These are phyloP conservation scores for Globisporangium iwayamae DNA, from an alignment of 352 stramenopile species.

Conservation along the genomic window DNA sequence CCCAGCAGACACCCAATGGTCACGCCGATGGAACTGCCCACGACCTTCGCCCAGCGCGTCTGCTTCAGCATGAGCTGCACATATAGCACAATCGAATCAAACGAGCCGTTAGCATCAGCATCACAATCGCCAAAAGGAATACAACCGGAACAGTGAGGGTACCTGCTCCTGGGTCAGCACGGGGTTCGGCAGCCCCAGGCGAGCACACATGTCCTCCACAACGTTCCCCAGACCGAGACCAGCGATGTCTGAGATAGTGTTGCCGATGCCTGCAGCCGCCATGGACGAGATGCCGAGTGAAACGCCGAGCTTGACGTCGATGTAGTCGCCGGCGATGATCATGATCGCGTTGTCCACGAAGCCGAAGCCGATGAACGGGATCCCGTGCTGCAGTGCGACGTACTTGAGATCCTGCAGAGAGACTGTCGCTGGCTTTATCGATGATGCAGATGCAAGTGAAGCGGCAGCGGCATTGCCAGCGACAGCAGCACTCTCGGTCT, in stretches of 20 bases:
- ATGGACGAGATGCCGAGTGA: conserved; percentile 87
- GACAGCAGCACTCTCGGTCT: background rate
- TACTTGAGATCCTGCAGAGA: conserved; percentile 59
- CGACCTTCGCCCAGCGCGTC: conserved; percentile 63
- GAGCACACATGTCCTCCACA: conserved; percentile 73
- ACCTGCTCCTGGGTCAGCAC: conserved; percentile 64
- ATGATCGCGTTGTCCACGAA: conserved; percentile 98
- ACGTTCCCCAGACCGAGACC: conserved; percentile 71
- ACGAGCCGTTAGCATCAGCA: background rate
- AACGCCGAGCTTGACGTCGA: conserved; percentile 77
- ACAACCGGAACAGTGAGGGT: conserved; percentile 5
- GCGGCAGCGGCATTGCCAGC: background rate
- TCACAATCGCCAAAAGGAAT: background rate
- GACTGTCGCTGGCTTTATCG: conserved; percentile 12
- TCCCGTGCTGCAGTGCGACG: conserved; percentile 57
- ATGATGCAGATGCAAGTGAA: conserved; percentile 7
- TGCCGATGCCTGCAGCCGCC: conserved; percentile 80
- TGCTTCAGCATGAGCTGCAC: conserved; percentile 56
- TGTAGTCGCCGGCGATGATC: conserved; percentile 86
- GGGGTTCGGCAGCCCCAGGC: conserved; percentile 55
- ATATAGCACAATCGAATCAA: background rate
- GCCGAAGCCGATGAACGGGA: conserved; percentile 97
- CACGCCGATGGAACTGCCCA: conserved; percentile 61
- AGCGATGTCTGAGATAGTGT: conserved; percentile 77
- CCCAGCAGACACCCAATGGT: conserved; percentile 74